Base-by-base conservation (phyloP, 2,329 filamentous ascomycete species). In the Elsinoe arachidis region DNA sequence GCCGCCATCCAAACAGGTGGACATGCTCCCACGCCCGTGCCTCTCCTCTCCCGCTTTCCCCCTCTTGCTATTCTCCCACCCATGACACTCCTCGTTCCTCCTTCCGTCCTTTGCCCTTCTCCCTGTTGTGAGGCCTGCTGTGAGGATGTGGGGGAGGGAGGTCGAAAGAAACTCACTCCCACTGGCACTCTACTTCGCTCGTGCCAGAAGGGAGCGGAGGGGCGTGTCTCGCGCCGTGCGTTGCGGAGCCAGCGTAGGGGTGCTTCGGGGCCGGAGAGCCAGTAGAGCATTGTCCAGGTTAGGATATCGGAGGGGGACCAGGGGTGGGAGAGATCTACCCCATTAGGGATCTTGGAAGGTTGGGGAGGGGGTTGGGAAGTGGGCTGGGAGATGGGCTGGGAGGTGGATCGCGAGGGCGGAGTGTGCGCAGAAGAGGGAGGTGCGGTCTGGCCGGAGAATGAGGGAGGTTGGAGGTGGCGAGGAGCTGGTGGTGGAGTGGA, bases 181-280 rank as follows among this genome's bases (percentile, higher is more conserved):
- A 76, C 59, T 2, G 73, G 73, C 1, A 68, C 65, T 11, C 58
- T 61, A 46, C 61, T 68, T 57, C 68, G 68, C 6, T 60, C 56
- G 5, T 55, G 55, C 67, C 67, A 71, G 11, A 66, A 62, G n/a
- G 61, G 54, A 6, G 60, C 52, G 9, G 61, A 26, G 38, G 64
- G 58, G 2, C 60, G 47, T 9, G 59, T 56, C 19, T 58, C 58
- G 21, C 26, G 39, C 14, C 54, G 44, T 4, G 71, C 70, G 59
- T 72, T 70, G 9, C 66, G 67, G 11, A 76, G 65, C 74, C 74
- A 85, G 23, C 82, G 72, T 62, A 85, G 68, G 2, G 77, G 78
- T 1, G 77, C 77, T 64, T 87, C 84, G 0, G 83, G 83, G 0
- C 84, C 84, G 0, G 84, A 83, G 0, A 87, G 69, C 85, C 84